Base-by-base conservation (phyloP, 768 basidiomycete species). In the Jaapia argillacea region DNA sequence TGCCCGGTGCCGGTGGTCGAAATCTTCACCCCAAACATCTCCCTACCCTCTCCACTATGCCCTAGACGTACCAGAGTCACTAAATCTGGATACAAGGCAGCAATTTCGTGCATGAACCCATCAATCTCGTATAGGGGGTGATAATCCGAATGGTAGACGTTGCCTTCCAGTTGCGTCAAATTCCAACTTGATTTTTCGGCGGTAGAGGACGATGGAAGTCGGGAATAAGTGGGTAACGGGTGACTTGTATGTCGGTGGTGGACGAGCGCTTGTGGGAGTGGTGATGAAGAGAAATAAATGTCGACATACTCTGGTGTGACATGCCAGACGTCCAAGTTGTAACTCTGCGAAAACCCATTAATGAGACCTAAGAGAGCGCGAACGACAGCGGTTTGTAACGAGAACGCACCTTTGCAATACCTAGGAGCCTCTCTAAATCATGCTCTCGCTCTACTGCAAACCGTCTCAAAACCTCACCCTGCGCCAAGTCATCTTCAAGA, bases 81-180 rank as follows among this genome's bases (percentile, higher is more conserved):
- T 5, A 60, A 56, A n/a, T 73, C 62, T 0, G 81, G 77, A 47
- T 71, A 64, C 12, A 66, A 49, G 3, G 47, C 56, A 2, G 64
- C 67, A 22, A 85, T 50, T n/a, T 71, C 62, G 27, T 59, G 42
- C 12, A 82, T 56, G 57, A 85, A 81, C 1, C 48, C 45, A 21
- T 76, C 59, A 4, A 82, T 68, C 45, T 77, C 77, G 18, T 61
- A 58, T 26, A 79, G 59, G 0, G 75, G 67, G 50, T 83, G 85
- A 55, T 81, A 86, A 0, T 46, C 42, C 20, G 52, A 37, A 44
- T 74, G 71, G 48, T 67, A 70, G 2, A 63, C 31, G 31, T 33
- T 33, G 10, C 10, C 10, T 33, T 33, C 16, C 31, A n/a, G n/a
- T n/a, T n/a, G n/a, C 16, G 28, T 33, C 16, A 16, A 10, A 16